These are phyloP conservation scores for Acrodontium crateriforme DNA, from an alignment of 2,329 filamentous ascomycete genomes.

Conservation along the genomic window DNA sequence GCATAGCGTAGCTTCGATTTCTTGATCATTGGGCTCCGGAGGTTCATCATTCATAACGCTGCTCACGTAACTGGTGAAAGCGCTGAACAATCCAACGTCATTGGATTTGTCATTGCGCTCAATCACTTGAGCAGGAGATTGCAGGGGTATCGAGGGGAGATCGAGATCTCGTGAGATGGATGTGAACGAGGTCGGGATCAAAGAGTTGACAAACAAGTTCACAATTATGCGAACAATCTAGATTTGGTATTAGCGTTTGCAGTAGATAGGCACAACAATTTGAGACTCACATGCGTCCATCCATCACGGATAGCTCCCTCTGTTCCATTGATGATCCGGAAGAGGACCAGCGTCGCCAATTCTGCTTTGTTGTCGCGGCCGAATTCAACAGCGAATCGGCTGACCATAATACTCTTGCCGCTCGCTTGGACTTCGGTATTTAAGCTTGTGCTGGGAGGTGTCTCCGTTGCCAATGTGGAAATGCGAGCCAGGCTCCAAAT, in stretches of 20 bases:
- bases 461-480: slow-evolving; percentile 67
- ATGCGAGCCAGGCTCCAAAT: slow-evolving; percentile 82
- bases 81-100: slow-evolving; percentile 81
- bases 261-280: not conserved
- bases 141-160: slow-evolving; percentile 71
- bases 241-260: slow-evolving; percentile 23
- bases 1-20: slow-evolving; percentile 87
- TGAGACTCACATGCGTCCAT: slow-evolving; percentile 57
- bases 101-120: slow-evolving; percentile 66
- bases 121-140: slow-evolving; percentile 82
- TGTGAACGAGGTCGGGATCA: slow-evolving; percentile 69
- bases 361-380: slow-evolving; percentile 89
- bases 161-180: slow-evolving; percentile 51
- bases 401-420: slow-evolving; percentile 94
- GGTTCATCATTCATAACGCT: slow-evolving; percentile 97
- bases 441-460: slow-evolving; percentile 65
- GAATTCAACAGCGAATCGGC: slow-evolving; percentile 90
- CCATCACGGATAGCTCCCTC: slow-evolving; percentile 62
- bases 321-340: slow-evolving; percentile 77
- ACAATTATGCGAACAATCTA: slow-evolving; percentile 83
- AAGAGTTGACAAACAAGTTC: slow-evolving; percentile 89
- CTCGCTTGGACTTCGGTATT: slow-evolving; percentile 87
- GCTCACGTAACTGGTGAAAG: slow-evolving; percentile 93
- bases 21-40: slow-evolving; percentile 91
- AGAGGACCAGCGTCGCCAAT: slow-evolving; percentile 85